These are phyloP conservation scores for Nicotiana noctiflora DNA, from an alignment of 257 asterid genomes.

Conservation along the genomic window DNA sequence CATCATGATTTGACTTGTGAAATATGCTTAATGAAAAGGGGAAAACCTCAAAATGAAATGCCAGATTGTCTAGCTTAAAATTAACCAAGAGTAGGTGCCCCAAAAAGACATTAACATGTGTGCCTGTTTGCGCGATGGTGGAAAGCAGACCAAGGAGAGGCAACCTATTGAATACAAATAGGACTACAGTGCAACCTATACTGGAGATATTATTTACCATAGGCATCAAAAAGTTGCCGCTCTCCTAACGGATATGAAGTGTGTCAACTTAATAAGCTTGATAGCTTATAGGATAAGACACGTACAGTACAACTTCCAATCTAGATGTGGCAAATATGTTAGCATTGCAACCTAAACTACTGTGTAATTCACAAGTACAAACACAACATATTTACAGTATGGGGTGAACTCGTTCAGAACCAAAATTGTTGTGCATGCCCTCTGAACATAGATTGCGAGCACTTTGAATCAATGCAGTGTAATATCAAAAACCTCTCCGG, in stretches of 20 bases:
- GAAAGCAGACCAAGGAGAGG: neutral
- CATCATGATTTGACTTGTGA: no score
- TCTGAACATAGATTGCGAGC: neutral
- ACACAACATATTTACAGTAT: slow-evolving; percentile 7
- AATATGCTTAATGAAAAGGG: neutral
- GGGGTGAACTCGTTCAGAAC: slow-evolving; percentile 8
- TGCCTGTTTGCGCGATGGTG: neutral
- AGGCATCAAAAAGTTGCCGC: neutral
- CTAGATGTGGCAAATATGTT: neutral
- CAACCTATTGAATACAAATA: neutral
- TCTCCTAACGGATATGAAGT: neutral
- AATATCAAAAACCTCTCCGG: neutral
- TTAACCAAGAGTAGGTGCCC: neutral
- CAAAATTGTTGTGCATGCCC: slow-evolving; percentile 1
- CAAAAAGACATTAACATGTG: neutral
- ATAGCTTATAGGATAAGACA: neutral
- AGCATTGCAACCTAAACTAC: neutral
- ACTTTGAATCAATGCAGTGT: neutral
- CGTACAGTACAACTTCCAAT: neutral
- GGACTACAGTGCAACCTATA: neutral
- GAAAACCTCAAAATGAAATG: neutral
- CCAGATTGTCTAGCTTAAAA: neutral
- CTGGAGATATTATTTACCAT: neutral
- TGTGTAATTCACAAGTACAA: neutral
- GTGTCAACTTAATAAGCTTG: neutral